A percentile compares a stretch with the other conserved stretches of the same genome.
These are phyloP conservation scores for Mycena indigotica DNA, from an alignment of 768 basidiomycete genomes.

Conservation along the genomic window DNA sequence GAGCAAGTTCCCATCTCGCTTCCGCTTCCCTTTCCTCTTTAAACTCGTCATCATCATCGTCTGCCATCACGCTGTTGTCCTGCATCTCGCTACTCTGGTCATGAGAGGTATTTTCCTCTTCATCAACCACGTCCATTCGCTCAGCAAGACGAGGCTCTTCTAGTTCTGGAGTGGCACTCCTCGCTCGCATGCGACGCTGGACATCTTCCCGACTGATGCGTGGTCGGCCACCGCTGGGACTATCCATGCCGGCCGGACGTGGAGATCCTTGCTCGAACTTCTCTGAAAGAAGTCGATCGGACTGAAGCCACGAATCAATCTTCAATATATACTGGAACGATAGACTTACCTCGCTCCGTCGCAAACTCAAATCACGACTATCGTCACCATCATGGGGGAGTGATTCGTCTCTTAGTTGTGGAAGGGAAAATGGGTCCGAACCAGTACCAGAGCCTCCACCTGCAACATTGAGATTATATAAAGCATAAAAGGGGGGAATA, in stretches of 20 bases:
- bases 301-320: conserved; percentile 1
- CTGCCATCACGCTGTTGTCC: conserved; percentile 12
- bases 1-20: conserved; percentile 9
- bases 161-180: conserved; percentile 41
- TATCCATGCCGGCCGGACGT: not conserved
- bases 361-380: conserved; percentile 21
- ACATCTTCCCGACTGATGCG: conserved; percentile 60
- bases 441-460: not conserved
- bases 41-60: conserved; percentile 20
- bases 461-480: no score
- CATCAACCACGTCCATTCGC: conserved; percentile 15
- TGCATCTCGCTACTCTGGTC: conserved; percentile 3
- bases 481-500: no score
- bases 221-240: conserved; percentile 32
- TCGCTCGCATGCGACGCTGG: conserved; percentile 49
- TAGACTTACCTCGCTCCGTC: conserved; percentile 14
- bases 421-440: conserved; percentile 25
- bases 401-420: conserved; percentile 22
- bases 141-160: not conserved
- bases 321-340: not conserved
- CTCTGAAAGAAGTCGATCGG: not conserved
- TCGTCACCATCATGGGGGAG: conserved; percentile 19
- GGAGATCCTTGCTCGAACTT: not conserved
- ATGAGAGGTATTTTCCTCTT: conserved; percentile 5
- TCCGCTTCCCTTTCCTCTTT: conserved; percentile 24